Percentiles rank a stretch among this genome's conserved stretches.
These are phyloP conservation scores for Dothideomycetes sp. DNA, from an alignment of 2,329 filamentous ascomycete genomes.

Conservation along the genomic window DNA sequence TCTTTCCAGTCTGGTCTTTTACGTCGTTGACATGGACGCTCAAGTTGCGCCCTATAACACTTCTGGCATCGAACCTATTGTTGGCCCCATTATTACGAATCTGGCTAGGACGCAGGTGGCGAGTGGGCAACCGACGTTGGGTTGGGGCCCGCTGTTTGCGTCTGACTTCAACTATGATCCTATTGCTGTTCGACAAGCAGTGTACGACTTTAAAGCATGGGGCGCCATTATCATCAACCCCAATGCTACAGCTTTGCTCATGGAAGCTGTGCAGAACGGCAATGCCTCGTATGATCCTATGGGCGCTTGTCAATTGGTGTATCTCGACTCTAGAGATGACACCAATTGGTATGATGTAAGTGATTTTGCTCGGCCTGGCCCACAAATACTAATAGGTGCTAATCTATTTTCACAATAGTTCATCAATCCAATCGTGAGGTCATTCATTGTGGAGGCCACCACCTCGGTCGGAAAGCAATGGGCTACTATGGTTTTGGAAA, in stretches of 20 bases:
- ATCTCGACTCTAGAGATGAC: slow-evolving; percentile 46
- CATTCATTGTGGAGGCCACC: slow-evolving; percentile 36
- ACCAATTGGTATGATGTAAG: slow-evolving; percentile 37
- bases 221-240: slow-evolving; percentile 52
- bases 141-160: slow-evolving; percentile 38
- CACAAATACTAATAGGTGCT: too few relatives aligned
- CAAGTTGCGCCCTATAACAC: slow-evolving; percentile 40
- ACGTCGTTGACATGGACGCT: slow-evolving; percentile 55
- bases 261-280: slow-evolving; percentile 40
- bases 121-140: slow-evolving; percentile 31
- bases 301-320: slow-evolving; percentile 46
- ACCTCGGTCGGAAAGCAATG: slow-evolving; percentile 38
- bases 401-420: too few relatives aligned
- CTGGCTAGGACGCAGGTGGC: slow-evolving; percentile 33
- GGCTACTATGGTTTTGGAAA: slow-evolving; percentile 29
- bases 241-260: slow-evolving; percentile 45
- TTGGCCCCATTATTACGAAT: slow-evolving; percentile 44
- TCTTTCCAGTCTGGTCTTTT: slow-evolving; percentile 38
- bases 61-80: slow-evolving; percentile 33
- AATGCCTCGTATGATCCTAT: slow-evolving; percentile 50
- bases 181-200: slow-evolving; percentile 42
- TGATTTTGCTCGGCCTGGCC: too few relatives aligned
- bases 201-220: slow-evolving; percentile 50
- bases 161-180: slow-evolving; percentile 46
- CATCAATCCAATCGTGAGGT: slow-evolving; percentile 40